Base-by-base conservation (phyloP, 1,139 yeast species). In the Maudiozyma humilis region DNA sequence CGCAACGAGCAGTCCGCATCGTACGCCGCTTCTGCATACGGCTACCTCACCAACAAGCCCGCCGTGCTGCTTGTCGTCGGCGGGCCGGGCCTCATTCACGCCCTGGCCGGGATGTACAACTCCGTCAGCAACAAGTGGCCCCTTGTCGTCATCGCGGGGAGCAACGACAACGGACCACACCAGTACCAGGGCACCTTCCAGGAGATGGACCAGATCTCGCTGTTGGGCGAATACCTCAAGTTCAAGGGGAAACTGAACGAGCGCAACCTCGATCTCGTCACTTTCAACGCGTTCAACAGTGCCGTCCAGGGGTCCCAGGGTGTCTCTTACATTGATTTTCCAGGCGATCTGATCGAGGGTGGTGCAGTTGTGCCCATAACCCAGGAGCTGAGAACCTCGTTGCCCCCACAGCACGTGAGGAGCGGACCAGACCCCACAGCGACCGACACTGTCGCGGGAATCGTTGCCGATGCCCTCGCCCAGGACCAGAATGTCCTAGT, bases 1-100 rank as follows among this genome's bases (percentile, higher is more conserved):
- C 65, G 86, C 47, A 79, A 79, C 59, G 86, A 79, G 54, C 85
- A 79, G 54, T 70, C 82, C 12, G 86, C 86, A 0, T 75, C 83
- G 1, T 79, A 79, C 52, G 86, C 86, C 2, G 86, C 86, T 2
- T 75, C 82, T 1, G 71, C 74, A 1, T 79, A 79, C 55, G 85
- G 85, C 0, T 79, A 75, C 52, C 59, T 79, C 38, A 78, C 81
- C 3, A 75, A 76, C 0, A 63, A 61, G 45, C 86, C 86, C 0
- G 85, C 82, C 17, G 82, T 79, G 0, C 59, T 78, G 15, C 64
- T 79, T 2, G 82, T 78, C 0, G 86, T 80, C 2, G 86, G 86
- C 17, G 86, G 86, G 0, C 85, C 86, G 0, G 86, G 86, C 4
- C 67, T 79, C 1, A 67, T 79, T 8, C 85, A 79, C 51, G 79